phyloP scores from a whole-genome alignment of 2,329 filamentous ascomycete species.

The Claviceps humidiphila region DNA sequence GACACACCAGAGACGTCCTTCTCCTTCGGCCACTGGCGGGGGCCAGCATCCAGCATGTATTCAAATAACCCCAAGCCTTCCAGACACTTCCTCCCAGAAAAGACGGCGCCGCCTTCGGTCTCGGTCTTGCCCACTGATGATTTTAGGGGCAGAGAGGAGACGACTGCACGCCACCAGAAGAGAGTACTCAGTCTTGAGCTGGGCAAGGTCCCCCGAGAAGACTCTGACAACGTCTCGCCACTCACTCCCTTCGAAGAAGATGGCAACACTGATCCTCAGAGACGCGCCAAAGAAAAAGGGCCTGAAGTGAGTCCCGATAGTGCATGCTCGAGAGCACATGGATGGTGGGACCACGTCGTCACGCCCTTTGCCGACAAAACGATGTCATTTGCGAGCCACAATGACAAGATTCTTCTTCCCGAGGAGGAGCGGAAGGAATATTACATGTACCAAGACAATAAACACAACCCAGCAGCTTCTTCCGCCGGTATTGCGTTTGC shows the following conservation, averaged over 20 bases:
- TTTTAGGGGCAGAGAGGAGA: conserved; percentile 13
- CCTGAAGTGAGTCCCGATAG: conserved; percentile 29
- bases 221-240: conserved; percentile 43
- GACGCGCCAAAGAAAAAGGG: conserved; percentile 25
- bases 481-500: conserved; percentile 8
- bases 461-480: conserved; percentile 8
- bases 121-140: conserved; percentile 39
- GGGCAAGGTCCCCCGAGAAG: conserved; percentile 19
- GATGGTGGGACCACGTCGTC: conserved; percentile 69
- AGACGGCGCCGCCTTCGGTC: conserved; percentile 51
- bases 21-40: conserved; percentile 27
- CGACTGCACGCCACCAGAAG: conserved; percentile 15
- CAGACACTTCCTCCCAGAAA: conserved; percentile 14
- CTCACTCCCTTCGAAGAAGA: conserved; percentile 62
- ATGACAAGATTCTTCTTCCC: conserved; percentile 19
- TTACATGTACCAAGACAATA: conserved; percentile 19
- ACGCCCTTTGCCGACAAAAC: conserved; percentile 49
- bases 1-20: conserved; percentile 41
- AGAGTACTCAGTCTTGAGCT: conserved; percentile 24
- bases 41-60: conserved; percentile 43
- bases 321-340: conserved; percentile 45
- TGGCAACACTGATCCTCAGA: conserved; percentile 28
- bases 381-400: conserved; percentile 29
- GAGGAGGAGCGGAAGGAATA: conserved; percentile 20
- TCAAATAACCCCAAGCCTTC: conserved; percentile 36